These are phyloP conservation scores for Talaromyces thailandensis DNA, from an alignment of 495 filamentous ascomycete genomes.

Conservation along the genomic window DNA sequence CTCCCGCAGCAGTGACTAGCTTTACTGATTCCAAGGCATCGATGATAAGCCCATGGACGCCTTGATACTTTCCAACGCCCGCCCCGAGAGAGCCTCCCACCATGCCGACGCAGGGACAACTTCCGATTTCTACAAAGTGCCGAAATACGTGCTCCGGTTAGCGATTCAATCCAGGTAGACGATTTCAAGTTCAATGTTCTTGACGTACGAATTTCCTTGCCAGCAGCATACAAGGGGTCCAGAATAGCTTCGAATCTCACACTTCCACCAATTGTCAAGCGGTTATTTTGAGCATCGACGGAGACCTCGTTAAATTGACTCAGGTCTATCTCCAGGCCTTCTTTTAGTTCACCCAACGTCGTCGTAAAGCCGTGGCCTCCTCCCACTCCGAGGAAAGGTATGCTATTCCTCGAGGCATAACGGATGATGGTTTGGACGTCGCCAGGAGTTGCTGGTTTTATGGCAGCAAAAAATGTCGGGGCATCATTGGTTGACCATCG, in stretches of 20 bases:
- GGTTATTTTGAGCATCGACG: slow-evolving; percentile 15
- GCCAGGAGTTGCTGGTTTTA: slow-evolving; percentile 14
- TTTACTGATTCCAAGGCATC: slow-evolving; percentile 24
- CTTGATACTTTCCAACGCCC: slow-evolving; percentile 22
- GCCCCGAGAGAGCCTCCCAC: slow-evolving; percentile 25
- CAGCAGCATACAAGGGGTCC: slow-evolving; percentile 14
- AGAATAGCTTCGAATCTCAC: slow-evolving; percentile 15
- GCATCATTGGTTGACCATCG: slow-evolving; percentile 12
- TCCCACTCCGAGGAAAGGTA: slow-evolving; percentile 19
- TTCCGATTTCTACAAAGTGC: slow-evolving; percentile 9
- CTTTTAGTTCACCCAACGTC: slow-evolving; percentile 13
- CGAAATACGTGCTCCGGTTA: no score
- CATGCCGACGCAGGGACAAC: slow-evolving; percentile 16
- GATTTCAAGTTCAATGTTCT: neutral
- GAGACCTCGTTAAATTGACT: slow-evolving; percentile 13
- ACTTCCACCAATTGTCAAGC: slow-evolving; percentile 20
- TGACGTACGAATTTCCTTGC: slow-evolving; percentile 17
- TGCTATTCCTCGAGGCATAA: slow-evolving; percentile 12
- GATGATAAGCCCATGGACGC: slow-evolving; percentile 23
- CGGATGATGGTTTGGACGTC: slow-evolving; percentile 21
- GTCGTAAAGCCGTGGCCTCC: slow-evolving; percentile 18
- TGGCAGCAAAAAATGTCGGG: slow-evolving; percentile 16
- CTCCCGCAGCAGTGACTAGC: slow-evolving; percentile 22
- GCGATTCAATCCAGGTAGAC: no score
- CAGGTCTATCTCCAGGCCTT: slow-evolving; percentile 22